phyloP scores from a whole-genome alignment of 2,329 filamentous ascomycete species.

The Ophiostoma sp. region DNA sequence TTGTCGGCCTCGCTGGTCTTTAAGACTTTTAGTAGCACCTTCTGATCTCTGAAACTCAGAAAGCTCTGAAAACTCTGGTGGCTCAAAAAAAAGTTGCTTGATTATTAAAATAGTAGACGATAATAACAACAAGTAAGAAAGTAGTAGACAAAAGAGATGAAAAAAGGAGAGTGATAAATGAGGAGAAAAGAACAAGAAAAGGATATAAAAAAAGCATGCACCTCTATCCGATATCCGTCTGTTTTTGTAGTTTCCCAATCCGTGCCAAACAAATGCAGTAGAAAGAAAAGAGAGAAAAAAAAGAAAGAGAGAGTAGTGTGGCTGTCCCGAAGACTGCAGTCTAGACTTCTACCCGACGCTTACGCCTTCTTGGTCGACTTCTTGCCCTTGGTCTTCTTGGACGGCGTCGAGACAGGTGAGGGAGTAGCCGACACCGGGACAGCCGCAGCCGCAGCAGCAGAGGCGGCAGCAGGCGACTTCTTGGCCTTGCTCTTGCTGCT shows the following conservation, averaged over 20 bases:
- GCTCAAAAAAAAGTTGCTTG: not conserved
- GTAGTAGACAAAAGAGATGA: constrained; percentile 10
- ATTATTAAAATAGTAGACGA: constrained; percentile 1
- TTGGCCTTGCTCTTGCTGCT: constrained; percentile 9
- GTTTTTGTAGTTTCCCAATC: not conserved
- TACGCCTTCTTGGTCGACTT: constrained; percentile 23
- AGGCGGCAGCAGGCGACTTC: not conserved
- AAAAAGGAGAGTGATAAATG: constrained; percentile 8
- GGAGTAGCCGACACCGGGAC: not conserved
- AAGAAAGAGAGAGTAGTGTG: not conserved
- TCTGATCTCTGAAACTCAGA: no score
- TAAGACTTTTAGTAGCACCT: no score
- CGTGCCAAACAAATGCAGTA: constrained; percentile 5
- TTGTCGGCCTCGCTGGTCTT: not conserved
- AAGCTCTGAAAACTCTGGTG: no score
- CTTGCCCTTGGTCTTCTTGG: constrained; percentile 21
- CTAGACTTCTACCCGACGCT: not conserved
- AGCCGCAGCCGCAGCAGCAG: not conserved
- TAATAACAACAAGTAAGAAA: not conserved
- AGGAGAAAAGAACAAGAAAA: constrained; percentile 2
- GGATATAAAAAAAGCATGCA: not conserved
- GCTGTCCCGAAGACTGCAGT: not conserved
- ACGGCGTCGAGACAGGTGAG: constrained; percentile 7
- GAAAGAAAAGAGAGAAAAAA: not conserved
- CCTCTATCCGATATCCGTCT: constrained; percentile 13